phyloP scores from a whole-genome alignment of 2,329 filamentous ascomycete genomes.

The Ceratocystiopsis brevicomis region DNA sequence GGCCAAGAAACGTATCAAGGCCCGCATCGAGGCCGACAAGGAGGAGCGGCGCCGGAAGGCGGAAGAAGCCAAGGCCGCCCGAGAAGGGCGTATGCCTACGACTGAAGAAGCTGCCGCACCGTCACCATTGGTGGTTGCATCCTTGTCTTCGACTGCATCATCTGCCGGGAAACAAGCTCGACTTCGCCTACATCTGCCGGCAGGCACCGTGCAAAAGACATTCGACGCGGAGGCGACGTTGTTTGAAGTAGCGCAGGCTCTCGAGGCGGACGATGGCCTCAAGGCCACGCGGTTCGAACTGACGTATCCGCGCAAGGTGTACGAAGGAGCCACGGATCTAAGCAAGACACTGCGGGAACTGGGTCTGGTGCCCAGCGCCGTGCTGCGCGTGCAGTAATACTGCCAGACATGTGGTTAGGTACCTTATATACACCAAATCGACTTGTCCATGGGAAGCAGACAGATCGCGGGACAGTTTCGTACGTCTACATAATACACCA shows the following conservation, averaged over 20 bases:
- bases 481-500: too few relatives aligned
- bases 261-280: slow-evolving; percentile 52
- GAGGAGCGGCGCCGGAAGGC: slow-evolving; percentile 70
- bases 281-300: slow-evolving; percentile 61
- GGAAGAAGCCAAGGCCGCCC: slow-evolving; percentile 65
- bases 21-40: slow-evolving; percentile 89
- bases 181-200: slow-evolving; percentile 54
- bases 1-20: slow-evolving; percentile 75
- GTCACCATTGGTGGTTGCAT: slow-evolving; percentile 22
- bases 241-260: slow-evolving; percentile 69
- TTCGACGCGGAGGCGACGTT: slow-evolving; percentile 78
- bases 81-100: slow-evolving; percentile 50
- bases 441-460: too few relatives aligned
- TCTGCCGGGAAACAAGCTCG: slow-evolving; percentile 45
- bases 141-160: neutral
- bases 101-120: neutral
- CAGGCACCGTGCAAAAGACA: slow-evolving; percentile 62
- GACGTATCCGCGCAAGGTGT: slow-evolving; percentile 76
- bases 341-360: slow-evolving; percentile 85
- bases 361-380: slow-evolving; percentile 77
- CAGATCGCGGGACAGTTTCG: too few relatives aligned
- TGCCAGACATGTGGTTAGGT: too few relatives aligned
- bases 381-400: slow-evolving; percentile 26
- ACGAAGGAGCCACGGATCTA: slow-evolving; percentile 50
- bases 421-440: too few relatives aligned